Base-by-base conservation (phyloP, 2,329 filamentous ascomycete species). In the Sporothrix phasma region DNA sequence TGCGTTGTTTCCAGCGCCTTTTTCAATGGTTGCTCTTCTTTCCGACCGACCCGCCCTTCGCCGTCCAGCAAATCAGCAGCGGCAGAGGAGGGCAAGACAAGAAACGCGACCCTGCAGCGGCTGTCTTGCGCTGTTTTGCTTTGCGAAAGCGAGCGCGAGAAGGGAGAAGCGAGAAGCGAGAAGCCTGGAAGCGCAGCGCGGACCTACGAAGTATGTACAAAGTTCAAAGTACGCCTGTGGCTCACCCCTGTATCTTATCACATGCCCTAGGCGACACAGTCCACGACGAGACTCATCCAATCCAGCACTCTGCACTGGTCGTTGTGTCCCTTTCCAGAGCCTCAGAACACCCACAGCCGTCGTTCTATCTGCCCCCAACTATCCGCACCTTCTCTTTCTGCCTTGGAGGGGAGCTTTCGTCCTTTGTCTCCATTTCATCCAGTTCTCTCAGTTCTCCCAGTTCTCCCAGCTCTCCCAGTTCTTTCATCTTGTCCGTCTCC, bases 251-350 rank as follows among this genome's bases (percentile, higher is more conserved):
- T n/a, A n/a, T n/a, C n/a, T n/a, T n/a, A 37, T 37, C 15, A 34
- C 5, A 34, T 4, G 31, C 31, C 4, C 8, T 37, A 11, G 15
- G 34, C 4, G 34, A 13, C 22, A 47, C 22, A 17, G 8, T 19
- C 45, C 51, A 56, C 51, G 51, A 56, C 51, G 51, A 56, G n/a
- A 39, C 51, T 51, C 51, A 56, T 39, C 51, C 51, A 56, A 56
- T 56, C n/a, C 29, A 56, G 51, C 51, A 39, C 51, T 31, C 51
- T 39, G 31, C 51, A 22, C 31, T 19, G 3, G 51, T 56, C 31
- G 51, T 24, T 39, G 51, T 56, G 37, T 56, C 51, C 51, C 37
- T 56, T 56, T 56, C 11, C 51, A 39, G 51, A 56, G 51, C 51
- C 51, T 56, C 51, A 56, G n/a, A 56, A n/a, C 26, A 19, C 47